Evolutionary conservation across 2,329 filamentous ascomycete species (phyloP), one percentile per base, ranked within the genome.

Genomic region (Westerdykella ornata): DNA sequence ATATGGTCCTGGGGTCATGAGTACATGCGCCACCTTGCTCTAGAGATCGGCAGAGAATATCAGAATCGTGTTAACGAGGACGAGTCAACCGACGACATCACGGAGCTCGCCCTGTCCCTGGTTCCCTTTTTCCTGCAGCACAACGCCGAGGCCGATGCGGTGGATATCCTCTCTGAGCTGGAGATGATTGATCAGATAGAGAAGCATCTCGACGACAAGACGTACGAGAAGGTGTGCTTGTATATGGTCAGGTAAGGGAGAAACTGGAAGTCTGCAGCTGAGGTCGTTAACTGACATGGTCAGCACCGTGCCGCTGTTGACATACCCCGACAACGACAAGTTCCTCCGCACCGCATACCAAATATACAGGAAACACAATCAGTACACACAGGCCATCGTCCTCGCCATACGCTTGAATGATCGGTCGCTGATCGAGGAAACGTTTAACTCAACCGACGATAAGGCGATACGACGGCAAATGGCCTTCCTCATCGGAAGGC

Each of bases 1-100:
- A 88, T 98, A 60, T 85, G 83, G 43, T 95, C 90, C 5, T 98
- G 92, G 92, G 92, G 92, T 44, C 94, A 98, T 66, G 92, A 98
- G 75, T 98, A 98, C 67, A 88, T 94, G 62, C 80, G 94, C 48
- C 94, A 98, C 71, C 75, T 98, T 51, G 90, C 92, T 18, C 74
- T 98, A 46, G 90, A 98, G 71, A 92, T 98, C 52, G 92, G 92
- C 42, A 84, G 94, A 68, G 90, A 97, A 50, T 95, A 94, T 63
- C 85, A 81, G 63, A 89, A 88, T 68, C 81, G 90, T 53, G 72
- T 95, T 67, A 84, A 86, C 38, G 83, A 87, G 22, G 92, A 97
- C 46, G 84, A 92, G 64, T 76, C 85, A 18, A 83, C 83, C 16
- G 78, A 87, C 55, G 90, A 98, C 59, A 74, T 98, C 43, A 80